A percentile compares a stretch with the other conserved stretches of the same genome.
Conservation (phyloP, 495 filamentous ascomycete species). For the Hypoxylon perforatum region DNA sequence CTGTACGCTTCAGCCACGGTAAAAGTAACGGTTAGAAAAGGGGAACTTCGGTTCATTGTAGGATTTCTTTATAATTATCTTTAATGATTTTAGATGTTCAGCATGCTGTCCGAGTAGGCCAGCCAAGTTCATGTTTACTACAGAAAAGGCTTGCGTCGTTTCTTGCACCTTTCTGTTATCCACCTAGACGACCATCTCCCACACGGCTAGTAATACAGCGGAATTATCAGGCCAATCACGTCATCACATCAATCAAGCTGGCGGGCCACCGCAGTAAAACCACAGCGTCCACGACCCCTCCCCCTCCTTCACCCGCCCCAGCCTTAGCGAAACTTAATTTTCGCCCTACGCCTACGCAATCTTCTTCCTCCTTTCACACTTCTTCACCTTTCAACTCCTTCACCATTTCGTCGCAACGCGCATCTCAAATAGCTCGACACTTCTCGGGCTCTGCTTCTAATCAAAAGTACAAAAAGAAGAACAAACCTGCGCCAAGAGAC, state of each 20-base stretch:
- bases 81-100: not conserved
- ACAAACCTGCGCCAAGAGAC: slow-evolving; percentile 51
- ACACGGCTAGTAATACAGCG: slow-evolving; percentile 31
- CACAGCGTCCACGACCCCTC: slow-evolving; percentile 46
- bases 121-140: slow-evolving; percentile 15
- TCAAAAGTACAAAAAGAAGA: slow-evolving; percentile 28
- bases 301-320: slow-evolving; percentile 50
- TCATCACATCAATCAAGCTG: slow-evolving; percentile 31
- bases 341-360: slow-evolving; percentile 37
- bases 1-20: slow-evolving; percentile 16
- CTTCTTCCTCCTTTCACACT: slow-evolving; percentile 11
- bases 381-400: slow-evolving; percentile 50
- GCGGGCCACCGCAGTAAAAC: slow-evolving; percentile 35
- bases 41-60: not conserved
- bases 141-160: slow-evolving; percentile 9
- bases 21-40: slow-evolving; percentile 24
- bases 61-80: not conserved
- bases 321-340: slow-evolving; percentile 39
- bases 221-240: slow-evolving; percentile 39
- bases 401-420: slow-evolving; percentile 58
- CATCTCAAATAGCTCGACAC: slow-evolving; percentile 68
- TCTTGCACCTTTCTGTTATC: slow-evolving; percentile 14
- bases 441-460: slow-evolving; percentile 55
- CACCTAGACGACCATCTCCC: slow-evolving; percentile 3
- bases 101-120: slow-evolving; percentile 19